phyloP scores from a whole-genome alignment of 116 monocot genomes.

The Posidonia oceanica region DNA sequence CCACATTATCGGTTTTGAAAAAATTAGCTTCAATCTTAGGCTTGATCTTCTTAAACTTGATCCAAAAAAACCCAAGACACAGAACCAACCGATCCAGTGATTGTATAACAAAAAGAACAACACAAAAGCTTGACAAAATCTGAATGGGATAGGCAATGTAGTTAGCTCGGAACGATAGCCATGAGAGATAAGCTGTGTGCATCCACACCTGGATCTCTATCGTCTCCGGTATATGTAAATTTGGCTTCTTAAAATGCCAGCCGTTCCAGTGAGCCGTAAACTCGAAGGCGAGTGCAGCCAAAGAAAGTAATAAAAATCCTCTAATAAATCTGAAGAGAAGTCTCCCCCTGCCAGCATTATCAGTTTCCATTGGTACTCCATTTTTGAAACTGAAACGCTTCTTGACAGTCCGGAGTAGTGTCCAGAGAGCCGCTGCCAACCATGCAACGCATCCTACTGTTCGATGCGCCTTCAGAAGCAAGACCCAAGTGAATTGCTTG shows the following conservation, averaged over 20 bases:
- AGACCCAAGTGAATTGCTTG: conserved; percentile 79
- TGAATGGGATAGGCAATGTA: conserved; percentile 58
- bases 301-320: conserved; percentile 37
- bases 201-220: conserved; percentile 39
- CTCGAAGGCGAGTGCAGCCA: conserved; percentile 39
- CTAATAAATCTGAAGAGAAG: conserved; percentile 36
- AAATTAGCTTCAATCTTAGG: conserved; percentile 22
- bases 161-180: conserved; percentile 40
- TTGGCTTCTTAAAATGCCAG: conserved; percentile 39
- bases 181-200: conserved; percentile 37
- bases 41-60: conserved; percentile 62
- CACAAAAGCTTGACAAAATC: conserved; percentile 48
- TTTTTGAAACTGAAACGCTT: conserved; percentile 9
- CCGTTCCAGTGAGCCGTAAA: conserved; percentile 40
- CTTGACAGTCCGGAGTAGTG: conserved; percentile 35
- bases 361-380: conserved; percentile 16
- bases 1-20: conserved; percentile 15
- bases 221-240: conserved; percentile 29
- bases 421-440: conserved; percentile 32
- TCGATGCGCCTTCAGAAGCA: conserved; percentile 70
- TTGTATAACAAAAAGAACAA: conserved; percentile 63
- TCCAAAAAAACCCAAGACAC: conserved; percentile 73
- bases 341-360: conserved; percentile 25
- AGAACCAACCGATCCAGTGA: conserved; percentile 47
- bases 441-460: conserved; percentile 59